Conservation (phyloP, 2,329 filamentous ascomycete genomes). For the Cordyceps militaris region DNA sequence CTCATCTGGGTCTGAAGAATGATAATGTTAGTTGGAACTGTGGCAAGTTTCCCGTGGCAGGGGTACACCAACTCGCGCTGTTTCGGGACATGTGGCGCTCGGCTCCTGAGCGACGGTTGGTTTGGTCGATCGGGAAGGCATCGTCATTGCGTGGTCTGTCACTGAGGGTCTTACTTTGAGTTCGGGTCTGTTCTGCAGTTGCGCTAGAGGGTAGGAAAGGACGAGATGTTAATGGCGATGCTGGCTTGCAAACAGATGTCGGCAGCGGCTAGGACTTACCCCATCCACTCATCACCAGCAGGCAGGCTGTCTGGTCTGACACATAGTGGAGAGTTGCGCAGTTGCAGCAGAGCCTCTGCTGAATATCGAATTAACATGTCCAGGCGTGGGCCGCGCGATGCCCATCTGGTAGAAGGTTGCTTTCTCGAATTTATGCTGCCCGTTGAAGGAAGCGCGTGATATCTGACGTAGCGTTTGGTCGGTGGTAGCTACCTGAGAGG, state of each 20-base stretch:
- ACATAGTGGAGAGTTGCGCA: constrained; percentile 78
- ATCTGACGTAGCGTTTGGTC: not conserved
- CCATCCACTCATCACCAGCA: constrained; percentile 92
- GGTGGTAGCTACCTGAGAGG: not conserved
- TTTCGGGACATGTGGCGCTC: constrained; percentile 52
- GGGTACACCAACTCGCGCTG: constrained; percentile 43
- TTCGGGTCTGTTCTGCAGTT: constrained; percentile 39
- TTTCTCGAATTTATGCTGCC: not conserved
- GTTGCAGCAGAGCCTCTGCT: constrained; percentile 64
- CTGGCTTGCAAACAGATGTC: not conserved
- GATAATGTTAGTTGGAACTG: constrained; percentile 1
- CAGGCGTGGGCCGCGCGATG: constrained; percentile 26
- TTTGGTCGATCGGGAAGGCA: constrained; percentile 38
- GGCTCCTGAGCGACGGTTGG: constrained; percentile 43
- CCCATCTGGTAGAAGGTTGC: constrained; percentile 25
- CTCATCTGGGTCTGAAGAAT: constrained; percentile 59
- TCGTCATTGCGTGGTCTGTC: constrained; percentile 41
- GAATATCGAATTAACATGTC: constrained; percentile 62
- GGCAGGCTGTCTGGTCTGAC: constrained; percentile 72
- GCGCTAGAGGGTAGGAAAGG: constrained; percentile 26
- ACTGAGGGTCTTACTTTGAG: constrained; percentile 35
- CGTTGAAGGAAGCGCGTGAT: constrained; percentile 1
- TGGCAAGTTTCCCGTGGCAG: not conserved
- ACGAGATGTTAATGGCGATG: not conserved
- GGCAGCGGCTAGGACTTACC: constrained; percentile 46